Evolutionary conservation across 2,329 filamentous ascomycete genomes (phyloP), one percentile per base, ranked within the genome.

Genomic region (Sphaceloma murrayae): DNA sequence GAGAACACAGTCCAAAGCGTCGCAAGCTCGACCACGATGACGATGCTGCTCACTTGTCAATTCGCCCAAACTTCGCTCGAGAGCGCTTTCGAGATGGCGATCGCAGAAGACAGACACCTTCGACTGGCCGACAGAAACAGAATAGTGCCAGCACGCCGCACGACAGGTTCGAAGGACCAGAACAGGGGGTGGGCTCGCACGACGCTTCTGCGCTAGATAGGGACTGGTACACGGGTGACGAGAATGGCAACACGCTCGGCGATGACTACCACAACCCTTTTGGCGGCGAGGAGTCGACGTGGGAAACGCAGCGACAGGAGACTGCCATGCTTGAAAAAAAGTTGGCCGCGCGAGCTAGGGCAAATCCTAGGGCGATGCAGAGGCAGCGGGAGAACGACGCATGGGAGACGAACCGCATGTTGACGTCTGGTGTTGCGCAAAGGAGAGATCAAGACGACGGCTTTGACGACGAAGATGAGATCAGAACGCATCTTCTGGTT

Each of bases 321-420:
- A 74, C 74, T 11, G 81, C 78, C 10, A 66, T 87, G 60, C 72
- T 78, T 6, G 85, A 93, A 62, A 91, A 85, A 70, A 91, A 91
- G 67, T 73, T 82, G 60, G 58, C 58, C 1, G 55, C 55, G 10
- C 46, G 59, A 7, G 49, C 48, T 3, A 49, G 53, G 18, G 53
- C 60, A 9, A 85, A 78, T 58, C 82, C 82, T 33, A 75, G 84
- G 40, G 80, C 81, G 49, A 73, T 85, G 47, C 86, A 94, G 63
- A 85, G 88, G 55, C 85, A 94, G 61, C 87, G 84, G 59, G 91
- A 98, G 58, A 87, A 91, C 32, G 91, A 98, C 64, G 89, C 88
- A 0, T 98, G 91, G 91, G 93, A 98, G 64, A 91, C 89, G 11
- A 98, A 98, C 61, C 84, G 91, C 48, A 96, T 98, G 91, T 73